Conservation (phyloP, 139 green algal genomes). For the Astrephomene gubernaculifera region DNA sequence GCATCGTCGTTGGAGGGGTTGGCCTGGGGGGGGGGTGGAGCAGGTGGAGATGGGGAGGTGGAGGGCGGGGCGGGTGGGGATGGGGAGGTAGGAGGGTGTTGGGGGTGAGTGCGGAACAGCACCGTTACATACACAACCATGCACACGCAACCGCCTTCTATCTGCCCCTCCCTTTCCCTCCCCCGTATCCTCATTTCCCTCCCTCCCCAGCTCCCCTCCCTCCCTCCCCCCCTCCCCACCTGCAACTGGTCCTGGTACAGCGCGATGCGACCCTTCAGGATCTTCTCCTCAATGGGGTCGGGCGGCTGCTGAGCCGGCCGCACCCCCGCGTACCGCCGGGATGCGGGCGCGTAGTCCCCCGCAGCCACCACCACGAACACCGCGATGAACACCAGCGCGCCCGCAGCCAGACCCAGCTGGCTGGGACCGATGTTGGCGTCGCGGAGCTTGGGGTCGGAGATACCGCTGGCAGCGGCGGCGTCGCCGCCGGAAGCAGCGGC, state of each 20-base stretch:
- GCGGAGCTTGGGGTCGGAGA: conserved; percentile 67
- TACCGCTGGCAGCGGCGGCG: conserved; percentile 51
- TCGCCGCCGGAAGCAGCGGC: not conserved
- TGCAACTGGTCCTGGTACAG: conserved; percentile 48
- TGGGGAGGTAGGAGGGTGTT: not conserved
- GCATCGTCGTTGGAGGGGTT: conserved; percentile 53
- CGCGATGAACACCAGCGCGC: conserved; percentile 58
- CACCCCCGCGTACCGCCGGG: conserved; percentile 57
- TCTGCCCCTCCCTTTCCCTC: not conserved
- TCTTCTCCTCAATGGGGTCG: conserved; percentile 56
- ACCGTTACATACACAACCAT: not conserved
- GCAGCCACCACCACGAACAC: conserved; percentile 61
- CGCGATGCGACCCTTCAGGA: conserved; percentile 50
- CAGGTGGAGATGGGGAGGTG: not conserved
- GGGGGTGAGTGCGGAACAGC: not conserved
- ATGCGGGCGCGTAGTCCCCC: conserved; percentile 57
- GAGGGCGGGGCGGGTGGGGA: not conserved
- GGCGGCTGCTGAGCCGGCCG: conserved; percentile 44
- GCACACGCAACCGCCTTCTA: not conserved
- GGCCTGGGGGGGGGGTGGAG: not conserved
- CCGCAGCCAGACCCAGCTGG: conserved; percentile 56
- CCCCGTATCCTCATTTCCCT: not conserved
- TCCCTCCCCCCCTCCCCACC: not conserved
- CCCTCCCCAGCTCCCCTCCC: not conserved
- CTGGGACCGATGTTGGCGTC: conserved; percentile 66